Conservation (phyloP, 2,329 filamentous ascomycete genomes). For the Cercospora sesami region DNA sequence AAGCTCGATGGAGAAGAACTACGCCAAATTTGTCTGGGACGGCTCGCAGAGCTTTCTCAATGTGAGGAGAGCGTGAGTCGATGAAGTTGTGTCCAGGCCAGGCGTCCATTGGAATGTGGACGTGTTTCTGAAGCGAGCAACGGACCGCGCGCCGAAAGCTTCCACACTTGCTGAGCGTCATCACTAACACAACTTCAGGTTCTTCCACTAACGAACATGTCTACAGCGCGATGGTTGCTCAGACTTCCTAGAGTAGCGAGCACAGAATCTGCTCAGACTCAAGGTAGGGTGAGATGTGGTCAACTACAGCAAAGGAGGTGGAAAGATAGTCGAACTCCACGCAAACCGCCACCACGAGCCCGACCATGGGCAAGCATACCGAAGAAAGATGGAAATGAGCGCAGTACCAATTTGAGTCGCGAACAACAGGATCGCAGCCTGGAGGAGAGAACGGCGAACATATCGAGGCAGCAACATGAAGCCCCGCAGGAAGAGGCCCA, state of each 20-base stretch:
- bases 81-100: neutral
- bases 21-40: neutral
- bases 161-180: neutral
- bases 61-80: neutral
- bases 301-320: slow-evolving; percentile 26
- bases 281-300: neutral
- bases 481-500: slow-evolving; percentile 6
- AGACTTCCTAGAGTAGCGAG: slow-evolving; percentile 20
- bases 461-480: slow-evolving; percentile 7
- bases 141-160: slow-evolving; percentile 9
- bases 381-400: slow-evolving; percentile 4
- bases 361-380: slow-evolving; percentile 25
- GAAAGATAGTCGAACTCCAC: slow-evolving; percentile 8
- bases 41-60: neutral
- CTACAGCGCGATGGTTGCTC: slow-evolving; percentile 22
- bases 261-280: neutral
- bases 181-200: neutral
- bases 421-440: neutral
- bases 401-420: neutral
- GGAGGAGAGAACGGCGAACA: neutral
- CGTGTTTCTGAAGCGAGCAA: neutral
- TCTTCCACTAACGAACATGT: slow-evolving; percentile 17
- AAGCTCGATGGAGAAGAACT: neutral
- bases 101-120: neutral
- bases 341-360: slow-evolving; percentile 21